Base-by-base conservation (phyloP, 2,329 filamentous ascomycete species). In the Beauveria bassiana region DNA sequence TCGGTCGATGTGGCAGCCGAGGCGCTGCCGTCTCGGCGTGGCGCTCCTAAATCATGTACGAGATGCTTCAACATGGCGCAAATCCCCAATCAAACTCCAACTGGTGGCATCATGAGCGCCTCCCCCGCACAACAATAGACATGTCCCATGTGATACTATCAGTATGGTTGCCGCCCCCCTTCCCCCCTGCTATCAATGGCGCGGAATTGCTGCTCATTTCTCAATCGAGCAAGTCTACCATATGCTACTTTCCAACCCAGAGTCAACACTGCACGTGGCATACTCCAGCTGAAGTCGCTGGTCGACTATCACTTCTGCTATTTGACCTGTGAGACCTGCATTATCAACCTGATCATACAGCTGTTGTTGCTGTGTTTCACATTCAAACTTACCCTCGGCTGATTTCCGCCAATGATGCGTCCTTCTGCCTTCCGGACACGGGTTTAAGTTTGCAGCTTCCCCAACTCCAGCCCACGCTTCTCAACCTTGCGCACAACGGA, bases 181-280 rank as follows among this genome's bases (percentile, higher is more conserved):
- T 14, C 34, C 26, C 16, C 54, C 55, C 43, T 58, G 31, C 28
- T 42, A 5, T n/a, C 22, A 8, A 49, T 24, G 43, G 18, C 5
- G 40, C 45, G 28, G 45, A 46, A 56, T 24, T 10, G 43, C 45
- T 50, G 55, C 55, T 49, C 43, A 18, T 34, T 10, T 28, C 54
- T 50, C 8, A 42, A 58, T 47, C 6, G 12, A 58, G 55, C 42
- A 26, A 58, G 55, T 31, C 28, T 28, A 45, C 49, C 45, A 58
- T 31, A 58, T 43, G 31, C 55, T 58, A 58, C 45, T 58, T 58
- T 58, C 49, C n/a, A 58, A 58, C 28, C 45, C 55, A 58, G 34
- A 58, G 49, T 58, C 43, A 28, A 58, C 28, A 9, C 54, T 57
- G 54, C 43, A 57, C 26, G 54, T 43, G 14, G 20, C 54, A 47